Conservation (phyloP, 2,329 filamentous ascomycete genomes). For the Myriosclerotinia curreyana region DNA sequence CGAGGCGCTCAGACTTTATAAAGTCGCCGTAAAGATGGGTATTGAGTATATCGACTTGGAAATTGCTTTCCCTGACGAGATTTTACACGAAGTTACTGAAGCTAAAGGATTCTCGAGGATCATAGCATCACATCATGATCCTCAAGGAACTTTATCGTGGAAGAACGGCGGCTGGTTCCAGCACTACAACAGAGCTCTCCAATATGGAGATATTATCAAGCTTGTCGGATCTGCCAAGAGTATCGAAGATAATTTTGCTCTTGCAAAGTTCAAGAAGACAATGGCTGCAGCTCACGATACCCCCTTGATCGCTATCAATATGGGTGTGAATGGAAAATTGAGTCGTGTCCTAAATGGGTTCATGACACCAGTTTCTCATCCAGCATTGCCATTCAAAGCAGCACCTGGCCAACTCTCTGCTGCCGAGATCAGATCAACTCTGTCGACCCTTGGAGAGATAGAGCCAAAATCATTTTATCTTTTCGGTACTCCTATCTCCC, state of each 20-base stretch:
- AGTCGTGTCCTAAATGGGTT: conserved; percentile 89
- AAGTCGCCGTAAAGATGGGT: conserved; percentile 74
- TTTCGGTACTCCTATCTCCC: conserved; percentile 80
- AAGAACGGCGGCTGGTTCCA: conserved; percentile 87
- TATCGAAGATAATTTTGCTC: conserved; percentile 81
- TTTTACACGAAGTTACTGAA: conserved; percentile 66
- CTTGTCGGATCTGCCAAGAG: conserved; percentile 76
- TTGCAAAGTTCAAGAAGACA: conserved; percentile 76
- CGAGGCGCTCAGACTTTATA: conserved; percentile 73
- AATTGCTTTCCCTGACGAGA: conserved; percentile 75
- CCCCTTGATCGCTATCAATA: conserved; percentile 94
- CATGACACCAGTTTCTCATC: conserved; percentile 92
- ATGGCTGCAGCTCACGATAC: conserved; percentile 70
- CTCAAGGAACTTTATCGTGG: conserved; percentile 76
- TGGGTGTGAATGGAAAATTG: conserved; percentile 83
- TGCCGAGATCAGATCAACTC: conserved; percentile 75
- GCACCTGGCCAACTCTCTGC: conserved; percentile 92
- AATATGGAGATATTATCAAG: conserved; percentile 92
- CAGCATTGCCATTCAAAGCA: conserved; percentile 83
- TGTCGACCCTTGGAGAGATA: conserved; percentile 77
- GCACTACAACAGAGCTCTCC: conserved; percentile 84
- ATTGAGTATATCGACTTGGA: conserved; percentile 93
- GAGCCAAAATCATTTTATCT: conserved; percentile 75
- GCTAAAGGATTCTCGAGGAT: conserved; percentile 70
- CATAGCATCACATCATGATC: conserved; percentile 95